Percentiles rank a stretch among this genome's conserved stretches.
phyloP scores from a whole-genome alignment of 495 filamentous ascomycete genomes.

The Pyronema domesticum region DNA sequence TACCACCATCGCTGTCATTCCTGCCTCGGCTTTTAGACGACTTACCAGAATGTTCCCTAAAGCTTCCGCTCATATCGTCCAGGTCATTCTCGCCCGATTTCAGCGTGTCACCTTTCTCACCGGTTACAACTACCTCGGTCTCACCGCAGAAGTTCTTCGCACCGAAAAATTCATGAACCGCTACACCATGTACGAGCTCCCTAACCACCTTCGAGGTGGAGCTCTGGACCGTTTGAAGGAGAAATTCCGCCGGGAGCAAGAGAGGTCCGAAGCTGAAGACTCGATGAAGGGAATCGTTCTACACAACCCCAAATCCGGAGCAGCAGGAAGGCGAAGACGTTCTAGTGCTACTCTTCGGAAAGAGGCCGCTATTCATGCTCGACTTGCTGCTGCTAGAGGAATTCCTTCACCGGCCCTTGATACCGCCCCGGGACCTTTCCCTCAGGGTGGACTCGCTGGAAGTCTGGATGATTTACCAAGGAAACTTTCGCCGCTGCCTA shows the following conservation, averaged over 20 bases:
- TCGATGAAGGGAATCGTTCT: conserved; percentile 84
- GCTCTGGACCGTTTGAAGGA: conserved; percentile 77
- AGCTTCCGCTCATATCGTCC: conserved; percentile 91
- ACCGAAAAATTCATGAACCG: conserved; percentile 84
- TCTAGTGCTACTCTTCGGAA: conserved; percentile 62
- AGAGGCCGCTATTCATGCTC: conserved; percentile 56
- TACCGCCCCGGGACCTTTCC: conserved; percentile 17
- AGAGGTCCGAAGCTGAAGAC: conserved; percentile 70
- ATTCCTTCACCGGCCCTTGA: conserved; percentile 22
- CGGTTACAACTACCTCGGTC: conserved; percentile 78
- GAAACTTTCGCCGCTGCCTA: conserved; percentile 6
- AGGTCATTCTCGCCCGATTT: conserved; percentile 85
- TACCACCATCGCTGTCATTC: conserved; percentile 95
- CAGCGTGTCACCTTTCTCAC: conserved; percentile 90
- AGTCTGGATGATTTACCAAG: background rate
- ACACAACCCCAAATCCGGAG: conserved; percentile 52
- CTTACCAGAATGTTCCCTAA: conserved; percentile 90
- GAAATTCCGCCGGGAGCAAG: conserved; percentile 73
- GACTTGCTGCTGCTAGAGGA: conserved; percentile 20
- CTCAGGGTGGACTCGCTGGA: background rate
- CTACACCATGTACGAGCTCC: conserved; percentile 78
- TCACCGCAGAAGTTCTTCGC: conserved; percentile 75
- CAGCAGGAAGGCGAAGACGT: conserved; percentile 41
- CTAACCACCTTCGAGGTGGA: conserved; percentile 73
- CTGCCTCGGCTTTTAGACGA: conserved; percentile 82